A percentile compares a stretch with the other conserved stretches of the same genome.
These are phyloP conservation scores for Triticum dicoccoides DNA, from an alignment of 176 grass and related monocot species.

Conservation along the genomic window DNA sequence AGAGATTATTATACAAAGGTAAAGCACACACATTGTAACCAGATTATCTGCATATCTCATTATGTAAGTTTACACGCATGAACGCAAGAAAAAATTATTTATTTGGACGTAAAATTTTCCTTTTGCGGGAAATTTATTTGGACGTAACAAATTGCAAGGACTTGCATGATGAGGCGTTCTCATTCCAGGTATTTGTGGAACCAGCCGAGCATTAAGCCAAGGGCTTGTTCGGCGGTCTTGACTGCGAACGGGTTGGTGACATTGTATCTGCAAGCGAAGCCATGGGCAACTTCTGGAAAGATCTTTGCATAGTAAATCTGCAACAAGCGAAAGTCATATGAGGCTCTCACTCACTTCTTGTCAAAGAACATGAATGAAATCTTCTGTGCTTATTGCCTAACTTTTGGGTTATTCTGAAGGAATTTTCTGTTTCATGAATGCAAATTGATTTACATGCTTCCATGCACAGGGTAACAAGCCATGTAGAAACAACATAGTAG, in stretches of 20 bases:
- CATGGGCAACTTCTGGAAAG: conserved; percentile 5
- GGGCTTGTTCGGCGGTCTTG: neutral
- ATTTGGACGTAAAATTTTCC: neutral
- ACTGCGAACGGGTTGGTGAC: conserved; percentile 11
- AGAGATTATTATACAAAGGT: neutral
- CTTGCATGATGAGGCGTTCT: neutral
- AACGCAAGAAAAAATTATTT: neutral
- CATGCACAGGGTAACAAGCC: neutral
- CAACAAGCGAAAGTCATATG: neutral
- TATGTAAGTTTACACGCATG: neutral
- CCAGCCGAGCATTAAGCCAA: conserved; percentile 27
- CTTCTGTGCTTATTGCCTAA: neutral
- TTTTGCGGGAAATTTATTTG: neutral
- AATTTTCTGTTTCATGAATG: neutral
- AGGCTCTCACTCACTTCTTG: neutral
- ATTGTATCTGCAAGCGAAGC: conserved; percentile 35
- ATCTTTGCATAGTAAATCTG: conserved; percentile 37
- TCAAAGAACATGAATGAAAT: neutral
- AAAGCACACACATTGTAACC: neutral
- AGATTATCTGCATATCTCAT: neutral
- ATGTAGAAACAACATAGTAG: neutral
- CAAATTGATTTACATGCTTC: neutral
- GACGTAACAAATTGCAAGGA: neutral
- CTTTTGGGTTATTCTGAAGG: neutral
- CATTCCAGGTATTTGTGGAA: conserved; percentile 29